Base-by-base conservation (phyloP, 1,284 basidiomycete species). In the Papiliotrema terrestris region DNA sequence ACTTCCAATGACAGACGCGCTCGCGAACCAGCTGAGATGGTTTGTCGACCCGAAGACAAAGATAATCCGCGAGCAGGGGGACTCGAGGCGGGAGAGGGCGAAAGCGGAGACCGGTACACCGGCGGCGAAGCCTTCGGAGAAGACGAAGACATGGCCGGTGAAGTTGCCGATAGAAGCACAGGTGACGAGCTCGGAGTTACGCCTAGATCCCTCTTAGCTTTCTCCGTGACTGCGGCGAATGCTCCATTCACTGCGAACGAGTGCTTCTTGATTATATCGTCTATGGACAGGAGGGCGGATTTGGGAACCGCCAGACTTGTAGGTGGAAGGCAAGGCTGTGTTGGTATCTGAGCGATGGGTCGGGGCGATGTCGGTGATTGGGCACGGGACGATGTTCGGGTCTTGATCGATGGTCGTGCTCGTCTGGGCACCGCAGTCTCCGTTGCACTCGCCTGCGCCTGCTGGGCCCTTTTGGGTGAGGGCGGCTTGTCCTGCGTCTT, bases 191-290 rank as follows among this genome's bases (percentile, higher is more conserved):
- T 32, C 29, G 29, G 29, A 32, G 29, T 32, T 15, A 55, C n/a
- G n/a, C 56, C 59, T 39, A 67, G 46, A 54, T 66, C 50, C 57
- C 52, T 56, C 55, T 60, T 56, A 39, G 72, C 65, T 46, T 65
- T 54, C 43, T 60, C 56, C 36, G 64, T 62, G 2, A 63, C 64
- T 14, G 55, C 59, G 41, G 45, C 57, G 15, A 65, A 45, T 1
- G 73, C 64, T 0, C 51, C 54, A n/a, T 58, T 54, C 14, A 73
- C 55, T 0, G 69, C 57, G 0, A 57, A 63, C 22, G 69, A 68
- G 55, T 80, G 78, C 14, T 63, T 59, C 8, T 67, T 58, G 42
- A 80, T 70, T 55, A 81, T 80, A 39, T 80, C 79, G 39, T 73
- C 70, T 45, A 78, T 78, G 1, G 73, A 70, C 25, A 49, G 19